Conservation (phyloP, 345 rosid genomes). For the Eucalyptus virginea region DNA sequence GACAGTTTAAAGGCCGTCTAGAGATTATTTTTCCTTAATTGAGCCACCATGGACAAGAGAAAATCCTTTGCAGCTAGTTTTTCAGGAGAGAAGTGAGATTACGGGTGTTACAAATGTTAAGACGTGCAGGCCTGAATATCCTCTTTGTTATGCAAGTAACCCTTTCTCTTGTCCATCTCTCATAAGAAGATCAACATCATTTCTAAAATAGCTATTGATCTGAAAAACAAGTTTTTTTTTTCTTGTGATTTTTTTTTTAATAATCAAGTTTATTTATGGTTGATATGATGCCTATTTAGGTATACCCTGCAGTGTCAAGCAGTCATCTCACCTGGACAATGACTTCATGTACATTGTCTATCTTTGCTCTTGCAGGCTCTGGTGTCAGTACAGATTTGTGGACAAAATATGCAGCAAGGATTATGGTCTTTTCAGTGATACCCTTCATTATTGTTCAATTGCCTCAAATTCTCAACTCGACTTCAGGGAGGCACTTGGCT, state of each 20-base stretch:
- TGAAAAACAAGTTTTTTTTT: not conserved
- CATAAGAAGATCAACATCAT: not conserved
- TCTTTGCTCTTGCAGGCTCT: not conserved
- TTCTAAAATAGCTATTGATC: not conserved
- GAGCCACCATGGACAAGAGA: not conserved
- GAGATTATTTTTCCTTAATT: not conserved
- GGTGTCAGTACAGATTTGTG: constrained; percentile 33
- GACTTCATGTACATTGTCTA: not conserved
- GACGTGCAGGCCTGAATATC: not conserved
- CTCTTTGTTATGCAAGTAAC: not conserved
- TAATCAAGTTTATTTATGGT: not conserved
- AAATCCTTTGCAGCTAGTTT: not conserved
- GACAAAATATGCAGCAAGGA: constrained; percentile 31
- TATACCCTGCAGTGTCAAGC: not conserved
- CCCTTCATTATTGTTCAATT: constrained; percentile 32
- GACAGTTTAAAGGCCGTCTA: not conserved
- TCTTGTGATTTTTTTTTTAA: not conserved
- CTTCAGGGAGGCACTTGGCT: constrained; percentile 20
- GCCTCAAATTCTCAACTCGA: constrained; percentile 22
- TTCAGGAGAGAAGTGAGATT: not conserved
- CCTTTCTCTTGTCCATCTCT: not conserved
- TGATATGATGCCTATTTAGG: not conserved
- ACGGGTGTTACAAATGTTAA: not conserved
- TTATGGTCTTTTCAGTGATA: constrained; percentile 27
- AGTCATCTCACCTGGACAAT: not conserved